Conservation (phyloP, 495 filamentous ascomycete genomes). For the Physcia stellaris region DNA sequence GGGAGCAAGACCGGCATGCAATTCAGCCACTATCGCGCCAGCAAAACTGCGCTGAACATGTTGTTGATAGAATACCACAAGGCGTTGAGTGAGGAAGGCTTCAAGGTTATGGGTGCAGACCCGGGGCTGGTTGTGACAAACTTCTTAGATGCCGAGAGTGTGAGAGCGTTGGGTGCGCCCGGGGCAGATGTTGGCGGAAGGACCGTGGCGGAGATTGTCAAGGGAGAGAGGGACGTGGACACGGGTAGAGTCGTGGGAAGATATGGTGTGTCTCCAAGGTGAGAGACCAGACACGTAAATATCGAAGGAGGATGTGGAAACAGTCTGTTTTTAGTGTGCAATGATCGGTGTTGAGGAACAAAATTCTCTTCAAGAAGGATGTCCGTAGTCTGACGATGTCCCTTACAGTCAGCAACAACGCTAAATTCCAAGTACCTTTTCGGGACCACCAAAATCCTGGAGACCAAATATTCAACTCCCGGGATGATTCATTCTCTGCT, state of each 20-base stretch:
- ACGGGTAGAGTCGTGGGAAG: not conserved
- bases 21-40: conserved; percentile 22
- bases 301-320: too few relatives aligned
- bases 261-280: not conserved
- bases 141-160: conserved; percentile 4
- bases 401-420: too few relatives aligned
- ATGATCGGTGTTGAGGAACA: too few relatives aligned
- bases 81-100: conserved; percentile 7
- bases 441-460: too few relatives aligned
- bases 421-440: too few relatives aligned
- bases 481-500: conserved; percentile 25
- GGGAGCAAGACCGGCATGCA: not conserved
- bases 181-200: not conserved
- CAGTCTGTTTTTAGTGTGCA: too few relatives aligned
- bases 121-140: conserved; percentile 16
- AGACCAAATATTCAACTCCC: conserved; percentile 36
- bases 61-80: conserved; percentile 14
- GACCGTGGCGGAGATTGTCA: not conserved
- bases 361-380: too few relatives aligned
- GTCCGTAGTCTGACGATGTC: too few relatives aligned
- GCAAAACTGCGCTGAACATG: conserved; percentile 34
- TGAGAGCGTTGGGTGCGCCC: not conserved
- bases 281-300: too few relatives aligned
- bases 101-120: conserved; percentile 14
- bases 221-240: not conserved